These are phyloP conservation scores for Coniochaeta sp. DNA, from an alignment of 2,329 filamentous ascomycete genomes.

Conservation along the genomic window DNA sequence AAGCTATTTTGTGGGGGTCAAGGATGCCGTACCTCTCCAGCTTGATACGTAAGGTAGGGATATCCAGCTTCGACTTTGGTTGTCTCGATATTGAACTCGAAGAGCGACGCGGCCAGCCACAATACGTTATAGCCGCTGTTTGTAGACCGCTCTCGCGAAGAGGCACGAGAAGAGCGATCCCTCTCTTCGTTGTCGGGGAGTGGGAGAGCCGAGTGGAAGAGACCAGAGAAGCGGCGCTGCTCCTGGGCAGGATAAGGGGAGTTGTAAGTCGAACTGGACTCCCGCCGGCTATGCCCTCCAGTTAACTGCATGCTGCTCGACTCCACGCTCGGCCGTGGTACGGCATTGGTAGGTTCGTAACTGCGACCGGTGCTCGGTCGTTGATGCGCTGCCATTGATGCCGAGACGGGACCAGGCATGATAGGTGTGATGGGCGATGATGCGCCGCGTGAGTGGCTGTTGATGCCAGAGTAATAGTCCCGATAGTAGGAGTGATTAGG, in stretches of 20 bases:
- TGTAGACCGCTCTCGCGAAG: constrained; percentile 49
- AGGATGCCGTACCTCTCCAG: constrained; percentile 64
- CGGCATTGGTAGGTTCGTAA: constrained; percentile 37
- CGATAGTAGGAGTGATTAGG: constrained; percentile 50
- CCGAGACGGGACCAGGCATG: constrained; percentile 35
- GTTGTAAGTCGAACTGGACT: constrained; percentile 49
- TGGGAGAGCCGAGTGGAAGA: constrained; percentile 85
- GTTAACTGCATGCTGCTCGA: constrained; percentile 23
- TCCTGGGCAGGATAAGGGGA: constrained; percentile 38
- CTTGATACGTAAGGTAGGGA: constrained; percentile 90
- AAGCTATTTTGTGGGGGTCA: background rate
- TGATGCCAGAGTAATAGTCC: constrained; percentile 40
- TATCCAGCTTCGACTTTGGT: constrained; percentile 90
- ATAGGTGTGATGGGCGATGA: constrained; percentile 53
- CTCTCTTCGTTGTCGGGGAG: constrained; percentile 59
- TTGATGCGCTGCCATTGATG: constrained; percentile 35
- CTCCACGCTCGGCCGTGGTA: constrained; percentile 45
- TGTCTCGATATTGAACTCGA: constrained; percentile 94
- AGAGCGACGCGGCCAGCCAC: constrained; percentile 88
- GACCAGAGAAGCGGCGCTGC: constrained; percentile 57
- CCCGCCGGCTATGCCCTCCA: constrained; percentile 34
- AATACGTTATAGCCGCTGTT: constrained; percentile 63
- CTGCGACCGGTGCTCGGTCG: constrained; percentile 56
- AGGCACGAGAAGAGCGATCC: constrained; percentile 48
- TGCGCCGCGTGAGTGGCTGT: constrained; percentile 44